Conservation (phyloP, 2,329 filamentous ascomycete genomes). For the Podosphaera fusca region DNA sequence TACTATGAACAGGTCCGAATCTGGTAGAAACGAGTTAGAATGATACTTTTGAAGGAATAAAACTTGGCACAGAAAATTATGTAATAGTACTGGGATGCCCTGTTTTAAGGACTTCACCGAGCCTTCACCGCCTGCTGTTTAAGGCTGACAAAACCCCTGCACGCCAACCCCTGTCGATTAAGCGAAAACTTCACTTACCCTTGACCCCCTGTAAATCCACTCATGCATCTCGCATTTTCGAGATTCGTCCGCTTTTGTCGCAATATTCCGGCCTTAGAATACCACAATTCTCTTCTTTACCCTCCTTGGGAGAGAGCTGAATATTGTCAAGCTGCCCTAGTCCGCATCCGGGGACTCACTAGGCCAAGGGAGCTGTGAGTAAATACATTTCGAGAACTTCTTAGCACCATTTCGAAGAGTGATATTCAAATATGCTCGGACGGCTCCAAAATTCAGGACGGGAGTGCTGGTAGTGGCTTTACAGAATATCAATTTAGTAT, state of each 20-base stretch:
- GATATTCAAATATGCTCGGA: background rate
- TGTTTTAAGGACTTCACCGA: too few relatives aligned
- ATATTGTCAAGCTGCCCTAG: background rate
- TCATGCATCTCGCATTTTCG: background rate
- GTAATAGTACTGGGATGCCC: too few relatives aligned
- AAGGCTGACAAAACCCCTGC: too few relatives aligned
- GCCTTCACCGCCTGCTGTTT: too few relatives aligned
- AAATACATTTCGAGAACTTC: background rate
- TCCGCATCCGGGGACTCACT: background rate
- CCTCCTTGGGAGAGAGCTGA: background rate
- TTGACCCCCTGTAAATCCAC: too few relatives aligned
- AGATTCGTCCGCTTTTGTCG: background rate
- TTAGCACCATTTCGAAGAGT: background rate
- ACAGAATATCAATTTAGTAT: background rate
- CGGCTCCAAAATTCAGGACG: background rate
- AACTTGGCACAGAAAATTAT: too few relatives aligned
- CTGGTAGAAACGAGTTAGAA: too few relatives aligned
- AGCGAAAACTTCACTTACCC: too few relatives aligned
- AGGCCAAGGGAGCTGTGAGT: background rate
- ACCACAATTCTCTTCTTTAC: background rate
- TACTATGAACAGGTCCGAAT: too few relatives aligned
- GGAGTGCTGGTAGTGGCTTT: background rate
- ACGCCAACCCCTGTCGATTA: too few relatives aligned
- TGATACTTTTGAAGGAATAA: too few relatives aligned
- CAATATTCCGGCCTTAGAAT: background rate